These are phyloP conservation scores for Fagus crenata DNA, from an alignment of 306 rosid genomes.

Conservation along the genomic window DNA sequence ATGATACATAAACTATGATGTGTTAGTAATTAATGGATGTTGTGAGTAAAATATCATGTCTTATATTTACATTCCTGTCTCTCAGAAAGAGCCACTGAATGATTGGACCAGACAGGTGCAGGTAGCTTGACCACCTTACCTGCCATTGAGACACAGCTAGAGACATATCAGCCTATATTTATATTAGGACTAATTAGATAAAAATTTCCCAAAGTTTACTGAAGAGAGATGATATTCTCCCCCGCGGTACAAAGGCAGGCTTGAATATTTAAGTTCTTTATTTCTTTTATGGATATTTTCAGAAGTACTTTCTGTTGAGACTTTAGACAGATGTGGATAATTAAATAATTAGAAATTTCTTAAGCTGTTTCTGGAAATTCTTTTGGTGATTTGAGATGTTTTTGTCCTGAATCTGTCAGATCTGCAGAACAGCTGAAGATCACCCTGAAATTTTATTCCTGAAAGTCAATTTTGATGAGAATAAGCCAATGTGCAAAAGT, in stretches of 20 bases:
- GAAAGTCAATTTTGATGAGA: slow-evolving; percentile 96
- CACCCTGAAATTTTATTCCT: slow-evolving; percentile 82
- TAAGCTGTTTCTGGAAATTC: slow-evolving; percentile 9
- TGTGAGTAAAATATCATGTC: background rate
- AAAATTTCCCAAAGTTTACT: background rate
- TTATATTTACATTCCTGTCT: too few relatives aligned
- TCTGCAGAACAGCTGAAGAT: slow-evolving; percentile 93
- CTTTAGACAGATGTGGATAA: slow-evolving; percentile 1
- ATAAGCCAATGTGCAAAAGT: slow-evolving; percentile 96
- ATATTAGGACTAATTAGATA: background rate
- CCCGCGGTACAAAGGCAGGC: background rate
- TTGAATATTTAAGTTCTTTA: background rate
- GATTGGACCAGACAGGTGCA: too few relatives aligned
- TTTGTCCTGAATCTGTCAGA: slow-evolving; percentile 51
- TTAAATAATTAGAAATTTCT: background rate
- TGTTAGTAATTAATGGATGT: background rate
- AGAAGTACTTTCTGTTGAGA: background rate
- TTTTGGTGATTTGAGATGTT: slow-evolving; percentile 6
- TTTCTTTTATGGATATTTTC: too few relatives aligned
- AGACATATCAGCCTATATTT: too few relatives aligned
- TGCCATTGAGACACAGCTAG: too few relatives aligned
- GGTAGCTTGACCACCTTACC: too few relatives aligned
- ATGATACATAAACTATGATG: background rate
- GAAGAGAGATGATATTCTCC: background rate
- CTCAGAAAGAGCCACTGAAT: too few relatives aligned